Conservation (phyloP, 306 rosid genomes). For the Corylus avellana region DNA sequence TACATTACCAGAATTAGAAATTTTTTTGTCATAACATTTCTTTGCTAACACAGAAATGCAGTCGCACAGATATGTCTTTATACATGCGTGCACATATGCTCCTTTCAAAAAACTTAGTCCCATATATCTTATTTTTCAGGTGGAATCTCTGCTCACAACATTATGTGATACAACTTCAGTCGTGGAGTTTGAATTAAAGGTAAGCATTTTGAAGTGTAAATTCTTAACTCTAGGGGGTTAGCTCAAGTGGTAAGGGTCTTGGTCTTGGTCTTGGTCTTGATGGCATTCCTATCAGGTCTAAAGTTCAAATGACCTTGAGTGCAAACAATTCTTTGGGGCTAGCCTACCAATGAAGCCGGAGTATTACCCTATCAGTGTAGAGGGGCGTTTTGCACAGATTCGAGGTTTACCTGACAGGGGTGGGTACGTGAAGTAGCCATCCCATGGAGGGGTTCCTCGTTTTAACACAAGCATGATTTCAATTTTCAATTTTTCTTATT, state of each 20-base stretch:
- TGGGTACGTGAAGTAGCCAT: too few relatives aligned
- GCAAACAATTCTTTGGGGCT: too few relatives aligned
- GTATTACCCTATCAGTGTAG: too few relatives aligned
- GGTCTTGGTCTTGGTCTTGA: too few relatives aligned
- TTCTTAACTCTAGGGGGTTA: background rate
- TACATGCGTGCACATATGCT: conserved; percentile 3
- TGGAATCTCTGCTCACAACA: conserved; percentile 62
- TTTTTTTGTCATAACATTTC: background rate
- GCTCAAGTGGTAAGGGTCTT: too few relatives aligned
- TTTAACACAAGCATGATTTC: conserved; percentile 7
- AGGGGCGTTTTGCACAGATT: too few relatives aligned
- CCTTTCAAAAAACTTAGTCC: conserved; percentile 13
- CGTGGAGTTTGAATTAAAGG: conserved; percentile 70
- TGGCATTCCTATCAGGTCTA: too few relatives aligned
- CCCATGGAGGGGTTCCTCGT: too few relatives aligned
- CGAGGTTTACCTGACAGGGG: too few relatives aligned
- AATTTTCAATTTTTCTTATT: conserved; percentile 3
- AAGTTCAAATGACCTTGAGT: too few relatives aligned
- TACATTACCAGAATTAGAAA: background rate
- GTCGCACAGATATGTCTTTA: conserved; percentile 3
- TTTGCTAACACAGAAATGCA: background rate
- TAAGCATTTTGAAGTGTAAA: conserved; percentile 41
- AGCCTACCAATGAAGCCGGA: too few relatives aligned
- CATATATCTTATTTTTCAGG: conserved; percentile 50
- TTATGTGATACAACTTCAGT: conserved; percentile 74